phyloP scores from a whole-genome alignment of 2,329 filamentous ascomycete genomes.

The Spiromastix sp. region DNA sequence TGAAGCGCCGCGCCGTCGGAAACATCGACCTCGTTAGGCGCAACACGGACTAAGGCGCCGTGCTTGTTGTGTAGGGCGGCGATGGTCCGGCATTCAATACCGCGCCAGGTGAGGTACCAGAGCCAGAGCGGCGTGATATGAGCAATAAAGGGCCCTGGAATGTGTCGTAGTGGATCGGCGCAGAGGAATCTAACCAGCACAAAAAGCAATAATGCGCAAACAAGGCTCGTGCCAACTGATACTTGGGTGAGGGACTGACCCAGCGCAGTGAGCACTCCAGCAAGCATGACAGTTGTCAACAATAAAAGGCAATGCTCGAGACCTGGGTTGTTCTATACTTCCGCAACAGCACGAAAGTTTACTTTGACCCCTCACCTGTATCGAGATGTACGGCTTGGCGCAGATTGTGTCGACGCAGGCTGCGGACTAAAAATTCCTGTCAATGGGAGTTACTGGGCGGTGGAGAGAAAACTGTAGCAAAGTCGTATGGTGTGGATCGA shows the following conservation, averaged over 20 bases:
- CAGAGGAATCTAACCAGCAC: background rate
- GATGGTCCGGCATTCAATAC: background rate
- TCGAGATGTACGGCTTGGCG: no score
- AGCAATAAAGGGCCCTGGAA: background rate
- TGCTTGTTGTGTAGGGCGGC: background rate
- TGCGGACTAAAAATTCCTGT: no score
- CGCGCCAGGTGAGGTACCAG: background rate
- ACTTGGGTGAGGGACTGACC: background rate
- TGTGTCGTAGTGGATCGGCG: background rate
- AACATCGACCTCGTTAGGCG: slow-evolving; percentile 1
- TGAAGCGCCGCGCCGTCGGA: background rate
- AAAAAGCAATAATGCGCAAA: background rate
- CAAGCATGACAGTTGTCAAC: no score
- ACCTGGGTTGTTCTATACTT: no score
- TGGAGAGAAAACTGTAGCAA: no score
- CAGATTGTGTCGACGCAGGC: no score
- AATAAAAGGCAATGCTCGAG: no score
- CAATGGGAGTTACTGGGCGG: no score
- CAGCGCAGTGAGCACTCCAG: background rate
- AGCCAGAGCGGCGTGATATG: background rate
- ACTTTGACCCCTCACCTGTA: no score
- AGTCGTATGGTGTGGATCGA: no score
- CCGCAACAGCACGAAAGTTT: no score
- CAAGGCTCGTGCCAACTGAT: background rate
- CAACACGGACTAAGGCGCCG: background rate